Conservation (phyloP, 2,329 filamentous ascomycete species). For the Trichoderma sp. region DNA sequence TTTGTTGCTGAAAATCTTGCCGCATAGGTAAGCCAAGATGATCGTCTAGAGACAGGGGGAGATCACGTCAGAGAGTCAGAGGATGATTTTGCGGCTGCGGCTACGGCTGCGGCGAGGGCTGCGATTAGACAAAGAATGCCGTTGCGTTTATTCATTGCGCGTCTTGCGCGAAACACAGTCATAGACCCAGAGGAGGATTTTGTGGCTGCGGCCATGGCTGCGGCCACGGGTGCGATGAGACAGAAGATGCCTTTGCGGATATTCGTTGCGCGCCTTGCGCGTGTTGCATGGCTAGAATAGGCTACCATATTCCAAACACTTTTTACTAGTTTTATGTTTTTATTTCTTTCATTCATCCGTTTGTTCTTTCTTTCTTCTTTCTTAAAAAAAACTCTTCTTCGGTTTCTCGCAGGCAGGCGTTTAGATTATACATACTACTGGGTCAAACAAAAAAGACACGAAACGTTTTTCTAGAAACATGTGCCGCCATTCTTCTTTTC, state of each 20-base stretch:
- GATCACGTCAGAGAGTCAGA: background rate
- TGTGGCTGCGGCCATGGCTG: too few species aligned
- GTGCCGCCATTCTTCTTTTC: background rate
- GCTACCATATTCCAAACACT: background rate
- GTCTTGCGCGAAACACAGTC: too few species aligned
- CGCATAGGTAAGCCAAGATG: conserved; percentile 32
- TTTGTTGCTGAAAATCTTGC: conserved; percentile 59
- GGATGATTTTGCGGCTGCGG: too few species aligned
- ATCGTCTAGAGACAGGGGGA: background rate
- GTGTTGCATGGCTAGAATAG: background rate
- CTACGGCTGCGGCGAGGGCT: too few species aligned
- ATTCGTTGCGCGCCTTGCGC: too few species aligned
- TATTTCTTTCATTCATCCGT: background rate
- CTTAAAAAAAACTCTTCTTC: too few species aligned
- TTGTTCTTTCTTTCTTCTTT: background rate
- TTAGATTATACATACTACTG: background rate
- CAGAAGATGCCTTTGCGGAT: too few species aligned
- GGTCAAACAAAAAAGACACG: conserved; percentile 3
- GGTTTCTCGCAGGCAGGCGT: conserved; percentile 29
- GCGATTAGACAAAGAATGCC: too few species aligned
- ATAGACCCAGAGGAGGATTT: too few species aligned
- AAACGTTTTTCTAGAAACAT: background rate
- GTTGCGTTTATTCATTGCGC: too few species aligned
- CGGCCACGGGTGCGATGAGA: too few species aligned
- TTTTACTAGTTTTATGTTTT: background rate